Conservation (phyloP, 352 stramenopile species). For the Phytophthora citricola region DNA sequence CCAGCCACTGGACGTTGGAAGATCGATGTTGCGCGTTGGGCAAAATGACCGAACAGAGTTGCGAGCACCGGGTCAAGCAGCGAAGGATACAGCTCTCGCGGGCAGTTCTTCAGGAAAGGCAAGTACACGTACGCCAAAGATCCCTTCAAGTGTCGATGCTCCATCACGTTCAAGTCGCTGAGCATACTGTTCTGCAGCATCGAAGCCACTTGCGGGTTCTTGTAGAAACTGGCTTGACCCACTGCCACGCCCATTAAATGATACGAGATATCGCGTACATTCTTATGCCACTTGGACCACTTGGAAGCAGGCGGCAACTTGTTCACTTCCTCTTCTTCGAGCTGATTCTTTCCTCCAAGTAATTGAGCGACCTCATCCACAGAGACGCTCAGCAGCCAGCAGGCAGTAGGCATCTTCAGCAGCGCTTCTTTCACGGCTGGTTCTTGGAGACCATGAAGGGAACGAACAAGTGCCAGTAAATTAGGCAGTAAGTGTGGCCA, state of each 20-base stretch:
- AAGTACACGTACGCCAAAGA: slow-evolving; percentile 73
- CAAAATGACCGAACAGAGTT: slow-evolving; percentile 64
- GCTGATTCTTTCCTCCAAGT: slow-evolving; percentile 74
- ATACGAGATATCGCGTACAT: slow-evolving; percentile 79
- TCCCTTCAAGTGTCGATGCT: slow-evolving; percentile 79
- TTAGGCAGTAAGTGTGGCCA: slow-evolving; percentile 83
- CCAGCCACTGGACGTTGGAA: slow-evolving; percentile 37
- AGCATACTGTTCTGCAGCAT: slow-evolving; percentile 72
- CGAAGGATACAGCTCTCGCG: slow-evolving; percentile 56
- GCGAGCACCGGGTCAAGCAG: slow-evolving; percentile 71
- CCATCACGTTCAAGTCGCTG: slow-evolving; percentile 68
- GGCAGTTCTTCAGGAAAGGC: slow-evolving; percentile 76
- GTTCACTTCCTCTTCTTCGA: slow-evolving; percentile 71
- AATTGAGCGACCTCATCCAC: slow-evolving; percentile 80
- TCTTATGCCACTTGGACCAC: slow-evolving; percentile 86
- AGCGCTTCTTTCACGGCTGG: slow-evolving; percentile 59
- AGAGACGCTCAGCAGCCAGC: slow-evolving; percentile 75
- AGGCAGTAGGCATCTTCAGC: slow-evolving; percentile 61
- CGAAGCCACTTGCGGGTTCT: slow-evolving; percentile 45
- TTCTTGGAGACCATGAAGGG: slow-evolving; percentile 65
- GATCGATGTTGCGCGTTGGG: slow-evolving; percentile 51
- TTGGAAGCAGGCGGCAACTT: slow-evolving; percentile 56
- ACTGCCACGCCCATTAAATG: slow-evolving; percentile 77
- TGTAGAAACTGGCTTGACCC: slow-evolving; percentile 58
- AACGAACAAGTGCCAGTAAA: slow-evolving; percentile 59